These are phyloP conservation scores for Sporobolomyces roseus DNA, from an alignment of 768 basidiomycete species.

Conservation along the genomic window DNA sequence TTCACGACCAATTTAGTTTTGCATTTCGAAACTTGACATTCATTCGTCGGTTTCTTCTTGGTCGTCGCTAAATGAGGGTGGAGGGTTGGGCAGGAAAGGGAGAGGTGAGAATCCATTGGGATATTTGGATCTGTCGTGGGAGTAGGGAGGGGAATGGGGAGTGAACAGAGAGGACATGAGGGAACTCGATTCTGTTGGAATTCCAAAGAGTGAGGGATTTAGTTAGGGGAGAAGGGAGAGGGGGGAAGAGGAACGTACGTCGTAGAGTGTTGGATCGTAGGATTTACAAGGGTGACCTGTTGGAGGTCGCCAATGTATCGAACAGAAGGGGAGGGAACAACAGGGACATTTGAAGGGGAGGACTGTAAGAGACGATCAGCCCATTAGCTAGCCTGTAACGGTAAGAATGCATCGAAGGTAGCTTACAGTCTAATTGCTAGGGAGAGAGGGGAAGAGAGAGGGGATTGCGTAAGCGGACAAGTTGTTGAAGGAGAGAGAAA, in stretches of 20 bases:
- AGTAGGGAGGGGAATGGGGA: constrained; percentile 16
- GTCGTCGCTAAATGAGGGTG: constrained; percentile 21
- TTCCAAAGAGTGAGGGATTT: no score
- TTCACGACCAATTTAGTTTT: constrained; percentile 35
- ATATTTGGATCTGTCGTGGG: constrained; percentile 23
- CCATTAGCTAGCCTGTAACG: background rate
- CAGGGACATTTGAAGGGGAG: constrained; percentile 39
- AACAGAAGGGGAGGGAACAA: constrained; percentile 30
- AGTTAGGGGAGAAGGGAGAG: no score
- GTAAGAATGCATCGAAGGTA: background rate
- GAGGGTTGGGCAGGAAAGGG: constrained; percentile 19
- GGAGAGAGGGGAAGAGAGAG: background rate
- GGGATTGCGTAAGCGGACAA: background rate
- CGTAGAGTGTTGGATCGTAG: constrained; percentile 20
- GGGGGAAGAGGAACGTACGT: no score
- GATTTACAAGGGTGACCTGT: constrained; percentile 7
- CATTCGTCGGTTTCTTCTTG: constrained; percentile 8
- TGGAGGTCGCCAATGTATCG: constrained; percentile 28
- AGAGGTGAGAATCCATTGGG: constrained; percentile 40
- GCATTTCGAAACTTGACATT: constrained; percentile 29
- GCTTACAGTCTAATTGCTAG: constrained; percentile 36
- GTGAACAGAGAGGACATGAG: constrained; percentile 39
- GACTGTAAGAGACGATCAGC: constrained; percentile 13
- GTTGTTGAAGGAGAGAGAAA: background rate
- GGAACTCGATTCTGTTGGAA: constrained; percentile 43